phyloP scores from a whole-genome alignment of 177 flowering plant species.

The Telopea speciosissima region DNA sequence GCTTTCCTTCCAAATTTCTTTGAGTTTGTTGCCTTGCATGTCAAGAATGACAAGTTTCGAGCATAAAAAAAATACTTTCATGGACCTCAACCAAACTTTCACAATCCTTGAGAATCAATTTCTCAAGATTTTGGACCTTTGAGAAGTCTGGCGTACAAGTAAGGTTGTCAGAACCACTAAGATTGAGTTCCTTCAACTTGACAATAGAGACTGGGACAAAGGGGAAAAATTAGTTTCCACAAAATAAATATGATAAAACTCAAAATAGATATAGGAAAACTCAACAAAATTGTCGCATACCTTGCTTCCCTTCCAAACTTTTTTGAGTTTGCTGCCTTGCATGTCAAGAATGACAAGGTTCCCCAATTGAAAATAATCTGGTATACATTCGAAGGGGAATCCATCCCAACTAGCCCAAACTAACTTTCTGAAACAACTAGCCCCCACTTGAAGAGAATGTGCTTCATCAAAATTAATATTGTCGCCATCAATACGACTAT shows the following conservation, averaged over 20 bases:
- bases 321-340: not conserved
- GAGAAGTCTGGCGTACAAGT: not conserved
- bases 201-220: not conserved
- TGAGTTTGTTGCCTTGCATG: not conserved
- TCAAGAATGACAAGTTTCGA: not conserved
- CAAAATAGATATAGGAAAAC: too few relatives aligned
- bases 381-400: too few relatives aligned
- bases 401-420: too few relatives aligned
- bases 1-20: not conserved
- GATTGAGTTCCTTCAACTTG: not conserved
- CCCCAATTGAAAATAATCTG: not conserved
- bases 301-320: too few relatives aligned
- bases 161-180: not conserved
- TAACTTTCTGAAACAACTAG: too few relatives aligned
- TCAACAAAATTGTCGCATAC: not conserved
- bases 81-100: not conserved
- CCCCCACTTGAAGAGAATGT: too few relatives aligned
- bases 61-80: constrained; percentile 2
- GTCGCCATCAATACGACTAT: too few relatives aligned
- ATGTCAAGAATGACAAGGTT: not conserved
- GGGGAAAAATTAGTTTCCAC: not conserved
- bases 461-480: too few relatives aligned
- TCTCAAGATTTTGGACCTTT: not conserved
- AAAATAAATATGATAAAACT: not conserved
- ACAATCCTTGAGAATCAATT: too few relatives aligned